phyloP scores from a whole-genome alignment of 2,329 filamentous ascomycete genomes.

The Metarhizium humberi region DNA sequence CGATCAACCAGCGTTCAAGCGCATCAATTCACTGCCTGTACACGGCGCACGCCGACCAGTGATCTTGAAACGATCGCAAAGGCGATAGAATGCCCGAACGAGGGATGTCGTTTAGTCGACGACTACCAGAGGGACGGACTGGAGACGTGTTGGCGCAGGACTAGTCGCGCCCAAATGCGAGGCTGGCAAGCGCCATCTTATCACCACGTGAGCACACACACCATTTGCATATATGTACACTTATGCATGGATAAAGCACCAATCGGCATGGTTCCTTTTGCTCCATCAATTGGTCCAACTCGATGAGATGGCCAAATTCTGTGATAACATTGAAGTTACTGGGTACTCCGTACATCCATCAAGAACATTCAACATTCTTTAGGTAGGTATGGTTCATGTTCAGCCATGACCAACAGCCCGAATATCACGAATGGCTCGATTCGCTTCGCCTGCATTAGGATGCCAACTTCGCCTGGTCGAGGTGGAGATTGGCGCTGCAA shows the following conservation, averaged over 20 bases:
- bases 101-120: conserved; percentile 3
- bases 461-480: conserved; percentile 4
- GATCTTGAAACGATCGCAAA: conserved; percentile 12
- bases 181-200: conserved; percentile 6
- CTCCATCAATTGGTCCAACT: neutral
- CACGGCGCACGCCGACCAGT: neutral
- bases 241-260: conserved; percentile 1
- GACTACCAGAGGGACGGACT: neutral
- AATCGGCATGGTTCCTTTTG: conserved; percentile 16
- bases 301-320: neutral
- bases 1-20: neutral
- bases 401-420: neutral
- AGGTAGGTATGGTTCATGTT: neutral
- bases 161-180: conserved; percentile 1
- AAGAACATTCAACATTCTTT: neutral
- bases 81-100: conserved; percentile 9
- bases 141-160: conserved; percentile 1
- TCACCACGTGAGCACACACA: conserved; percentile 10
- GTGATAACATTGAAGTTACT: neutral
- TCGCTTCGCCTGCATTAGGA: conserved; percentile 6
- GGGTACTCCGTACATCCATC: neutral
- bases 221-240: too few species aligned
- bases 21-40: conserved; percentile 1
- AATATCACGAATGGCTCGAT: conserved; percentile 1
- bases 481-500: conserved; percentile 2